Base-by-base conservation (phyloP, 2,329 filamentous ascomycete species). In the Neofusicoccum ribis region DNA sequence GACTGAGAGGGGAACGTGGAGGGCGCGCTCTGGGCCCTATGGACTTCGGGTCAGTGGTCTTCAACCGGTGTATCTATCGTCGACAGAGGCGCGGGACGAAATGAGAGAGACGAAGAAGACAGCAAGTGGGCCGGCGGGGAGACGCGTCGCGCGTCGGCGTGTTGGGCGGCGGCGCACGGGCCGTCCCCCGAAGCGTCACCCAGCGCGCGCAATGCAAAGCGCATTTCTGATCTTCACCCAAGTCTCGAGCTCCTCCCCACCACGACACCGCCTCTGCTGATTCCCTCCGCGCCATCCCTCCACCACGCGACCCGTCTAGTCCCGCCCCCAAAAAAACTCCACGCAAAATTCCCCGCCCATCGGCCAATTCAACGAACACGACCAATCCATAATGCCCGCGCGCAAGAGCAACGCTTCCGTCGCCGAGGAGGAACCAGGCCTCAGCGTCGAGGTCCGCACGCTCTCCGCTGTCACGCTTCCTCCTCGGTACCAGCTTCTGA, bases 401-500 rank as follows among this genome's bases (percentile, higher is more conserved):
- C 76, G 78, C 66, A 83, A 82, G 72, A 82, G 79, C 70, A 83
- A 81, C 69, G 77, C 77, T 62, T 80, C 80, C 3, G 72, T 74
- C 36, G 71, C 77, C 12, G 75, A 76, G 62, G 80, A 77, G 27
- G 76, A 78, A 7, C 68, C 37, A 68, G 79, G 79, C 6, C 64
- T 82, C 47, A 79, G 78, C 67, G 77, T 83, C 27, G 81, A 83
- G 67, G 81, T 81, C 71, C 44, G 69, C 34, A 43, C 47, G 41
- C 50, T 11, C 27, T 62, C 9, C 17, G 27, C 43, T 54, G 17
- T 43, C 15, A 12, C 20, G n/a, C 31, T 31, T 41, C 23, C 39
- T 20, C 20, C 15, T 59, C 41, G 67, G 66, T 31, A 69, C 62
- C 52, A 34, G 56, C 49, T 41, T 52, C 65, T 62, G 54, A 65